Evolutionary conservation across 192 early-diverging fungal species (phyloP), one percentile per base, ranked within the genome.

Genomic region (Podochytrium sp.): DNA sequence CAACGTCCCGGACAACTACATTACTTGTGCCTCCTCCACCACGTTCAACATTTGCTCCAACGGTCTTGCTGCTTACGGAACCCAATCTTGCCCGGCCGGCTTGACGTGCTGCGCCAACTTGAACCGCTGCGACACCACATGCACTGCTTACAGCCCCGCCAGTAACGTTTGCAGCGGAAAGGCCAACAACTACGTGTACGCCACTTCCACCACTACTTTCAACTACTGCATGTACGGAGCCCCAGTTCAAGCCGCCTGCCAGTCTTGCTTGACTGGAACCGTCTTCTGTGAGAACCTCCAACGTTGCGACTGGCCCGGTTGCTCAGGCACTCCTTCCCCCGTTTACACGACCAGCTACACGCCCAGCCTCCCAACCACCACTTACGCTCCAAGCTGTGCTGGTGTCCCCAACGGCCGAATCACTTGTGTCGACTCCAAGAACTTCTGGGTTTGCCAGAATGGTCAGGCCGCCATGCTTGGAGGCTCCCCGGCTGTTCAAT

Each of bases 211-310:
- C 7, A 67, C 53, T 14, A 32, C 52, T 16, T 67, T 75, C 35
- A 57, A 57, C 53, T 27, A 41, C 29, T 75, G 74, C 53, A 2
- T 2, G 27, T 57, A 67, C 39, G 63, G 63, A 32, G 55, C 10
- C 7, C n/a, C 40, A n/a, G 72, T 41, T 23, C 7, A 38, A 1
- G 38, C 74, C 1, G 25, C 50, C 0, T 1, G 51, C 12, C 51
- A 57, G 32, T 39, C 50, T 47, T 75, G 64, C 42, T 37, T 35
- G 2, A 4, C 41, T 32, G 52, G 50, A 6, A 34, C 39, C 27
- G 55, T 67, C 23, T 75, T 72, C 60, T 75, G 74, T 58, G 50
- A 65, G 39, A 35, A 64, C 53, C 27, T 67, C 29, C 60, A 52
- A 42, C 33, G 42, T 61, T 63, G 60, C 35, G 61, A 49, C 23